Evolutionary conservation across 2,329 filamentous ascomycete genomes (phyloP).

Genomic region (Herpotrichia juniperi): DNA sequence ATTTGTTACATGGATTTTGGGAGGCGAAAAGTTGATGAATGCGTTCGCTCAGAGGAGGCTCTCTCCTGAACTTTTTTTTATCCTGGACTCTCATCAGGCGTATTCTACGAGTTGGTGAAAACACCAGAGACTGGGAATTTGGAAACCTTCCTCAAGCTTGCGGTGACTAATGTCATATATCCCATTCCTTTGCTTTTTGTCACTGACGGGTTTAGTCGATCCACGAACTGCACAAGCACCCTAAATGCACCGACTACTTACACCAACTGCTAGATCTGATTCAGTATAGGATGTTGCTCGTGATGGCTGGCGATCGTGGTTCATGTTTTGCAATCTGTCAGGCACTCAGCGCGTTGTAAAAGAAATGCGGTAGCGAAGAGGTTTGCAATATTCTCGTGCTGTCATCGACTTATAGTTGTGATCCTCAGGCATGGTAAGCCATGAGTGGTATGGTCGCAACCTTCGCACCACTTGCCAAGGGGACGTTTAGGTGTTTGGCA

Average conservation of each 20-base stretch:
- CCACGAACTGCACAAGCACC: constrained; percentile 4
- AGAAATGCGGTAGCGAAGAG: too few relatives aligned
- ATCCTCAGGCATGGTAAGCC: too few relatives aligned
- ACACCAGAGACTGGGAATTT: neutral
- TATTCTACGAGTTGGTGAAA: constrained; percentile 2
- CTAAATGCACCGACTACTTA: constrained; percentile 12
- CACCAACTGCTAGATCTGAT: constrained; percentile 18
- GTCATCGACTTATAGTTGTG: too few relatives aligned
- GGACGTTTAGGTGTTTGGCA: neutral
- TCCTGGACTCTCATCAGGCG: neutral
- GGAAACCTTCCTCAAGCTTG: constrained; percentile 1
- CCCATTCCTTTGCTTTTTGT: neutral
- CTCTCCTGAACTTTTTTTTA: neutral
- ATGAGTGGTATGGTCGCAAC: too few relatives aligned
- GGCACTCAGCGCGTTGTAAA: too few relatives aligned
- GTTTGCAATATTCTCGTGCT: too few relatives aligned
- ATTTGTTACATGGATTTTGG: constrained; percentile 12
- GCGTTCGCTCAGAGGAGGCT: neutral
- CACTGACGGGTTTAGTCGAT: constrained; percentile 9
- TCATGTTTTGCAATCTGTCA: constrained; percentile 5
- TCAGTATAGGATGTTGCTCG: constrained; percentile 15
- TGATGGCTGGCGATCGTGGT: constrained; percentile 8
- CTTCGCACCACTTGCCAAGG: neutral
- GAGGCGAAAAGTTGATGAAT: neutral
- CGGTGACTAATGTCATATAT: constrained; percentile 1